These are phyloP conservation scores for Nakaseomyces delphensis DNA, from an alignment of 1,139 yeast species.

Conservation along the genomic window DNA sequence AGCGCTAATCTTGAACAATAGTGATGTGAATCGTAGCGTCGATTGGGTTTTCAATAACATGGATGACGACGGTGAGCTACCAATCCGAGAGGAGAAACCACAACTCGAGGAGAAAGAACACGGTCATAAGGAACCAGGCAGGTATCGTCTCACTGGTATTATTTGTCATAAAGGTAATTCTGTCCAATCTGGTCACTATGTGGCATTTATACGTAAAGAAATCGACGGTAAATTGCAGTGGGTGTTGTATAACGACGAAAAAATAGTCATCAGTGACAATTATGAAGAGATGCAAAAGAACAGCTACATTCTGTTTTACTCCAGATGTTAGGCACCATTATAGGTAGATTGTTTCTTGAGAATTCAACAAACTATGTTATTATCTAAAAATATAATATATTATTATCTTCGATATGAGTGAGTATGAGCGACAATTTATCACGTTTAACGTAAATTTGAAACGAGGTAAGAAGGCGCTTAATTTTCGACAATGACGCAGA, in stretches of 20 bases:
- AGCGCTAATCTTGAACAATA: constrained; percentile 52
- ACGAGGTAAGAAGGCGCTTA: constrained; percentile 4
- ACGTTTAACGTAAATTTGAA: background rate
- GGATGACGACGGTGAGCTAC: constrained; percentile 48
- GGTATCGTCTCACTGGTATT: constrained; percentile 56
- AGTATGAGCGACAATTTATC: background rate
- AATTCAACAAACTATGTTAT: too few species aligned
- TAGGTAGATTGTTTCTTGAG: too few species aligned
- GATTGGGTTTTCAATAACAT: constrained; percentile 85
- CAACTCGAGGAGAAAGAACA: constrained; percentile 15
- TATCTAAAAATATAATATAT: too few species aligned
- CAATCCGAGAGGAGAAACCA: constrained; percentile 9
- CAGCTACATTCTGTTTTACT: constrained; percentile 48
- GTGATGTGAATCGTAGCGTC: constrained; percentile 66
- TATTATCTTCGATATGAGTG: too few species aligned
- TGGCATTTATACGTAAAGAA: constrained; percentile 56
- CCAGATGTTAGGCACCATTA: constrained; percentile 8
- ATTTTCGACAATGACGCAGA: constrained; percentile 2
- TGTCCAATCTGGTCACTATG: constrained; percentile 94
- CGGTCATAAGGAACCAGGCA: constrained; percentile 28
- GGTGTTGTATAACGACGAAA: constrained; percentile 90
- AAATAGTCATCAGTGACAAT: constrained; percentile 58
- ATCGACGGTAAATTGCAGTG: constrained; percentile 42
- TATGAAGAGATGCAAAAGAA: constrained; percentile 53
- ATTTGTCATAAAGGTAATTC: constrained; percentile 93